Evolutionary conservation across 2,329 filamentous ascomycete species (phyloP), one percentile per base, ranked within the genome.

Genomic region (Thelonectria olida): DNA sequence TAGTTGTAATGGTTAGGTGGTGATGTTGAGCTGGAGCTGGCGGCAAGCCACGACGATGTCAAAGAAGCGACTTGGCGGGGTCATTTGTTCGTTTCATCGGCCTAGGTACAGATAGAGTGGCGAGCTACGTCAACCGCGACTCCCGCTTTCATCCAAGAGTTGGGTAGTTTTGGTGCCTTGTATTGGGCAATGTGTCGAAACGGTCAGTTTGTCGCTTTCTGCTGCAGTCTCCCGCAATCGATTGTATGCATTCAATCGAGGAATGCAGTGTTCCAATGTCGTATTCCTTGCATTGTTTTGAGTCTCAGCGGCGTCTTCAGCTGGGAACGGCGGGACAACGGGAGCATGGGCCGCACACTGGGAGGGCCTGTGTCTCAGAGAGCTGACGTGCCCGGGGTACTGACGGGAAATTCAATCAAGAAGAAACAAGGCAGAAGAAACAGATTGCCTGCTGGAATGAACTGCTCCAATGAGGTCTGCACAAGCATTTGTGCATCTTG

Each of bases 401-500:
- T n/a, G n/a, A n/a, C n/a, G n/a, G n/a, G n/a, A n/a, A 55, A 61
- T 59, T 54, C 56, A 61, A 69, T 56, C 48, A 60, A 60, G 55
- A 44, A 67, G 67, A 68, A 65, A 69, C 67, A 67, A 60, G 65
- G 41, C 57, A 45, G 45, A 62, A 28, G 42, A 44, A n/a, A n/a
- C 28, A 27, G 41, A n/a, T n/a, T n/a, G n/a, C 28, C 28, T 31
- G 5, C 28, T 42, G 39, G 39, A 42, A 42, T 44, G 20, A 44
- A 8, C 52, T 47, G 20, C 19, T 23, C 19, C 19, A 42, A 42
- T 42, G 17, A 42, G 7, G 20, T 42, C n/a, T 39, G 36, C 17
- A 15, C n/a, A 10, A 34, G 31, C 31, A 15, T 13, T 15, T 5
- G 15, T 34, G 31, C 31, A 13, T 15, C 31, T n/a, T n/a, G n/a